phyloP scores from a whole-genome alignment of 352 stramenopile species.

The Saprolegnia diclina region DNA sequence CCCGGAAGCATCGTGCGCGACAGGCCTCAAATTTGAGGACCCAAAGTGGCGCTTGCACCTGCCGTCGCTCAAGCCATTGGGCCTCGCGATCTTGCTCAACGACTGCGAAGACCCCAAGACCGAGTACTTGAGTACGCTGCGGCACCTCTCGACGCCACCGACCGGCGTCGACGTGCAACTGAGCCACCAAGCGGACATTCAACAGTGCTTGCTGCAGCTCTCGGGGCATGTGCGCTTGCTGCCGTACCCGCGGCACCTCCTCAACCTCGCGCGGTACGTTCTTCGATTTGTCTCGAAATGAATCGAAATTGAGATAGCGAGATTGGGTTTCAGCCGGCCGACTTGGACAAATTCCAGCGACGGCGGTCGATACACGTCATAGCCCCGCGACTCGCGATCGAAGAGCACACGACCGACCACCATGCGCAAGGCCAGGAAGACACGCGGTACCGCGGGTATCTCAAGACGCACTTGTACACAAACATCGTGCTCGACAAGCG shows the following conservation, averaged over 20 bases:
- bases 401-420: constrained; percentile 80
- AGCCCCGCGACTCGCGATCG: constrained; percentile 63
- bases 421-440: constrained; percentile 83
- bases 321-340: constrained; percentile 72
- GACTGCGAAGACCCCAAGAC: constrained; percentile 60
- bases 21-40: constrained; percentile 80
- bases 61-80: constrained; percentile 70
- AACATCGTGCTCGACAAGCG: constrained; percentile 79
- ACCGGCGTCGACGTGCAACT: neutral
- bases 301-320: constrained; percentile 32
- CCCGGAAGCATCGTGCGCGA: constrained; percentile 60
- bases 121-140: constrained; percentile 62
- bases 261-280: constrained; percentile 48
- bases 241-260: constrained; percentile 72
- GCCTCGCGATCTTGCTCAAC: constrained; percentile 73
- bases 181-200: constrained; percentile 36
- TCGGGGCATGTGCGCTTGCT: constrained; percentile 81
- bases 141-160: constrained; percentile 38
- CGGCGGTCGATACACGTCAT: constrained; percentile 78
- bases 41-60: constrained; percentile 79
- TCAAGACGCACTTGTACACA: constrained; percentile 84
- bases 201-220: constrained; percentile 66
- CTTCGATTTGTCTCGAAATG: neutral
- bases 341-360: constrained; percentile 58
- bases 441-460: constrained; percentile 69